Percentiles rank a stretch among this genome's conserved stretches.
These are phyloP conservation scores for Hypoxylon sp. DNA, from an alignment of 2,329 filamentous ascomycete species.

Conservation along the genomic window DNA sequence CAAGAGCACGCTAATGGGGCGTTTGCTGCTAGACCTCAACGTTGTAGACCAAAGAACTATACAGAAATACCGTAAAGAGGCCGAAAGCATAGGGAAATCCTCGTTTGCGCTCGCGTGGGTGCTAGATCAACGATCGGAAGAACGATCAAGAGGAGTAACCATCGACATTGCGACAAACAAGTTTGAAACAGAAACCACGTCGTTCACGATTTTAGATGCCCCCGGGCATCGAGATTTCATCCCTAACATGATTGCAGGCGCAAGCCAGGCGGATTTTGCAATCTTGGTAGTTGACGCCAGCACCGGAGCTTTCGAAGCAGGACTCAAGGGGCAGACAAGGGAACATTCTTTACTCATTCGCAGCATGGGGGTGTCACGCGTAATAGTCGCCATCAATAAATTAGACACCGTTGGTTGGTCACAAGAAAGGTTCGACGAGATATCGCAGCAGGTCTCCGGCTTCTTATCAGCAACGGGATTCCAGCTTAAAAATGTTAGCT, in stretches of 20 bases:
- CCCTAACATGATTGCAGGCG: slow-evolving; percentile 98
- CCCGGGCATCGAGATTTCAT: slow-evolving; percentile 97
- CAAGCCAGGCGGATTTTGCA: slow-evolving; percentile 95
- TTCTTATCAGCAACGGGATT: slow-evolving; percentile 90
- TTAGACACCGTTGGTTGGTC: slow-evolving; percentile 91
- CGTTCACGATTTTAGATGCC: slow-evolving; percentile 94
- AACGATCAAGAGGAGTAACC: slow-evolving; percentile 90
- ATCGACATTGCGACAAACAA: slow-evolving; percentile 97
- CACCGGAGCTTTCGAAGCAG: slow-evolving; percentile 92
- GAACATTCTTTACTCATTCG: slow-evolving; percentile 92
- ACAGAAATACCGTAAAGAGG: slow-evolving; percentile 89
- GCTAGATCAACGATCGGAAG: slow-evolving; percentile 91
- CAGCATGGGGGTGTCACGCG: slow-evolving; percentile 88
- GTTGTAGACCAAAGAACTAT: slow-evolving; percentile 90
- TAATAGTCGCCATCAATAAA: slow-evolving; percentile 96
- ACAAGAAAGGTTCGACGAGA: slow-evolving; percentile 85
- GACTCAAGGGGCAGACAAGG: slow-evolving; percentile 91
- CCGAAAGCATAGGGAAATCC: slow-evolving; percentile 91
- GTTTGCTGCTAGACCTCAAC: slow-evolving; percentile 89
- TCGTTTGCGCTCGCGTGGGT: slow-evolving; percentile 99
- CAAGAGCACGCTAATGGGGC: slow-evolving; percentile 97
- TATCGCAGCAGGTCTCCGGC: slow-evolving; percentile 83
- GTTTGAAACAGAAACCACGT: slow-evolving; percentile 89
- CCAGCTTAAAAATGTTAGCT: slow-evolving; percentile 82
- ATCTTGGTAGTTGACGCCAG: slow-evolving; percentile 94